A percentile compares a stretch with the other conserved stretches of the same genome.
Evolutionary conservation across 352 stramenopile species (phyloP).

Genomic region (Phytopythium ostracodes): DNA sequence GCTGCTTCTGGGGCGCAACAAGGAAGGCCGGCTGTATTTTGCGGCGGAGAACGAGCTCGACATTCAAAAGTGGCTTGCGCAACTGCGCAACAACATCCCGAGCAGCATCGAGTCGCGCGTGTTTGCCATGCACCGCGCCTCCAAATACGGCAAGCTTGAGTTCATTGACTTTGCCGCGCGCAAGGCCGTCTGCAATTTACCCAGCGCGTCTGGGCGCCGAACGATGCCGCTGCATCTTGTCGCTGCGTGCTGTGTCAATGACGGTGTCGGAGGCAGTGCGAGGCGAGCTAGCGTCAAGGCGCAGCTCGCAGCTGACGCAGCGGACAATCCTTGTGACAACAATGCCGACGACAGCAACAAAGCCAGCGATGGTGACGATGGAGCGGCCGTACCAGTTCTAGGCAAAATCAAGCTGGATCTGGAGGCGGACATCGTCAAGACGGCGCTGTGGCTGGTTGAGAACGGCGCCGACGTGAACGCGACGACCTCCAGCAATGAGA

Average conservation of each 20-base stretch:
- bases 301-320: slow-evolving; percentile 11
- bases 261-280: no score
- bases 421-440: slow-evolving; percentile 55
- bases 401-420: slow-evolving; percentile 35
- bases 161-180: slow-evolving; percentile 60
- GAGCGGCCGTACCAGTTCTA: not conserved
- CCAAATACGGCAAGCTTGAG: slow-evolving; percentile 48
- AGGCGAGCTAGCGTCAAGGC: slow-evolving; percentile 10
- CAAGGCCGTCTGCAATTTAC: slow-evolving; percentile 40
- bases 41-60: slow-evolving; percentile 79
- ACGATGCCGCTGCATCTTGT: slow-evolving; percentile 75
- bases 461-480: slow-evolving; percentile 66
- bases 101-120: slow-evolving; percentile 70
- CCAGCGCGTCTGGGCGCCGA: slow-evolving; percentile 14
- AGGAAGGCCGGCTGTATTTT: slow-evolving; percentile 88
- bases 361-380: slow-evolving; percentile 12
- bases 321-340: not conserved
- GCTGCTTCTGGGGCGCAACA: slow-evolving; percentile 77
- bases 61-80: slow-evolving; percentile 87
- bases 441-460: slow-evolving; percentile 71
- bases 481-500: slow-evolving; percentile 38
- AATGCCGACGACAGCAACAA: slow-evolving; percentile 22
- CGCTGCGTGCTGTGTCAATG: slow-evolving; percentile 19
- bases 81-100: slow-evolving; percentile 72
- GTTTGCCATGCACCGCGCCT: slow-evolving; percentile 74